Evolutionary conservation across 2,329 filamentous ascomycete species (phyloP).

Genomic region (Cladosporium oxysporum): DNA sequence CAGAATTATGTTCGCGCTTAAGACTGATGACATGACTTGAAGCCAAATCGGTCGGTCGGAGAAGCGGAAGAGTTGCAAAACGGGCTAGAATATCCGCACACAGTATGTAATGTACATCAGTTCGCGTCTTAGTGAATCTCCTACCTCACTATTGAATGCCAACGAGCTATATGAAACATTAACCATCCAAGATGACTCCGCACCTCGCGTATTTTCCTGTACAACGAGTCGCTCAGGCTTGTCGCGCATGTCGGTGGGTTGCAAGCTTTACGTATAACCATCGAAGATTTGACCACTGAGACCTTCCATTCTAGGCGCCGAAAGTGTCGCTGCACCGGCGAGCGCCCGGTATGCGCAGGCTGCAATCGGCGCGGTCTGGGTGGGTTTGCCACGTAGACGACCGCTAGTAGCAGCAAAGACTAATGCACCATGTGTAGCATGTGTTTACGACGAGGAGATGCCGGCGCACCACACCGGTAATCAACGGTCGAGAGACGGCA

Average conservation of each 20-base stretch:
- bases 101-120: too few relatives aligned
- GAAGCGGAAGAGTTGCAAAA: too few relatives aligned
- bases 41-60: too few relatives aligned
- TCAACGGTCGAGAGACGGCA: neutral
- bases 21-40: too few relatives aligned
- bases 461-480: neutral
- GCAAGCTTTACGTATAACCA: neutral
- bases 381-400: neutral
- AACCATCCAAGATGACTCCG: too few relatives aligned
- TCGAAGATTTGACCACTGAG: neutral
- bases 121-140: too few relatives aligned
- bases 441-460: neutral
- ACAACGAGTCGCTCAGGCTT: slow-evolving; percentile 2
- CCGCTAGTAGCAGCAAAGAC: neutral
- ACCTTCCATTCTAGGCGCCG: neutral
- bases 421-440: neutral
- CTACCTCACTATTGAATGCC: too few relatives aligned
- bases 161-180: too few relatives aligned
- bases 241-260: neutral
- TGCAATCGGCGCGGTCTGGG: neutral
- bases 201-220: neutral
- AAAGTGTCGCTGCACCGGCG: neutral
- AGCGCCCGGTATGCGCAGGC: neutral
- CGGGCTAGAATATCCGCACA: too few relatives aligned
- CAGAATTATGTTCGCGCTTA: too few relatives aligned